phyloP scores from a whole-genome alignment of 2,329 filamentous ascomycete species.

The Apiospora marii region DNA sequence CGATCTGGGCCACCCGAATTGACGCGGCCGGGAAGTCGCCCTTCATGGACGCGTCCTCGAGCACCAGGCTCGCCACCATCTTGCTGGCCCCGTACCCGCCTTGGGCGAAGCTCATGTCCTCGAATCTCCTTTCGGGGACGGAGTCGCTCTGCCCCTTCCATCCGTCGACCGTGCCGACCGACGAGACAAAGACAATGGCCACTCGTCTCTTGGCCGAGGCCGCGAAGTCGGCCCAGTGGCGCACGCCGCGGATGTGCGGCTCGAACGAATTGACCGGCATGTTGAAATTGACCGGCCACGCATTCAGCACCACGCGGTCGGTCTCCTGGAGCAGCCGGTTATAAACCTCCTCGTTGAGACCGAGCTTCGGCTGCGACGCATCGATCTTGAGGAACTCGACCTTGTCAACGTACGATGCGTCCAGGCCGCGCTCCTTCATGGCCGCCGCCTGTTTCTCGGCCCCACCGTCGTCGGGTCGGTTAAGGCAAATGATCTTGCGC shows the following conservation, averaged over 20 bases:
- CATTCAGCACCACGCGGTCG: conserved; percentile 61
- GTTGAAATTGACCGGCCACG: conserved; percentile 64
- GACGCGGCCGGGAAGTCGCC: conserved; percentile 45
- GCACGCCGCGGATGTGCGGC: conserved; percentile 57
- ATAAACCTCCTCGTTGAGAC: conserved; percentile 50
- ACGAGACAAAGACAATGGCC: conserved; percentile 49
- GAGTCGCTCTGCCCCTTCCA: conserved; percentile 36
- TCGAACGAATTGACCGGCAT: conserved; percentile 58
- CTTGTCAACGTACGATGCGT: conserved; percentile 41
- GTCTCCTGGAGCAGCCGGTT: conserved; percentile 47
- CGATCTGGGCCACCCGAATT: conserved; percentile 53
- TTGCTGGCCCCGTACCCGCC: conserved; percentile 51
- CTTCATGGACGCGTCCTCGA: conserved; percentile 43
- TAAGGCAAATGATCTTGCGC: conserved; percentile 57
- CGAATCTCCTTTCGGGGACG: conserved; percentile 45
- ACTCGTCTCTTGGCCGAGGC: conserved; percentile 43
- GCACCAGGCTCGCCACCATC: conserved; percentile 45
- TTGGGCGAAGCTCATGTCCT: conserved; percentile 37
- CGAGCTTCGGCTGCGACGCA: conserved; percentile 55
- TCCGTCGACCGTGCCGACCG: conserved; percentile 43
- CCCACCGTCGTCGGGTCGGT: conserved; percentile 52
- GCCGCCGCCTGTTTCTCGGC: conserved; percentile 46
- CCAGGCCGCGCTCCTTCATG: conserved; percentile 50
- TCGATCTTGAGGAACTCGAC: conserved; percentile 59
- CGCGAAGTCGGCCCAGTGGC: conserved; percentile 56